These are phyloP conservation scores for Capsicum baccatum DNA, from an alignment of 257 asterid species.

Conservation along the genomic window DNA sequence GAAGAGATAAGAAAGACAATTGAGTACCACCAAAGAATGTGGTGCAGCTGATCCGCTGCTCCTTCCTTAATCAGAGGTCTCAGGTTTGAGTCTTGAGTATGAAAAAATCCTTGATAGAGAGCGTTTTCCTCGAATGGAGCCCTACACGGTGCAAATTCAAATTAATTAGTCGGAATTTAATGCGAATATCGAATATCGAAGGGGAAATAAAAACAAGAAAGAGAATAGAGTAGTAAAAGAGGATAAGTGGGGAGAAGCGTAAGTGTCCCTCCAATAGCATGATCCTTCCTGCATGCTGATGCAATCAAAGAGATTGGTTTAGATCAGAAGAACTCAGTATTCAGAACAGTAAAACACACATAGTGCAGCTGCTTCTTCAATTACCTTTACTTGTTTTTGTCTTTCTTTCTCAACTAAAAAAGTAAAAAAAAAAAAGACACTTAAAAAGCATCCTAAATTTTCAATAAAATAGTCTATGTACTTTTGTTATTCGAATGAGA, in stretches of 20 bases:
- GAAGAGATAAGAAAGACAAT: slow-evolving; percentile 42
- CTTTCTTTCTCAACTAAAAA: background rate
- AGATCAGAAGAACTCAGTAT: slow-evolving; percentile 27
- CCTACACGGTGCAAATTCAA: no score
- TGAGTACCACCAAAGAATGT: no score
- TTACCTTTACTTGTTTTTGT: background rate
- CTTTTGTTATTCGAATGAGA: background rate
- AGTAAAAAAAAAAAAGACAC: background rate
- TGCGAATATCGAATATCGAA: no score
- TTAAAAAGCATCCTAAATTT: background rate
- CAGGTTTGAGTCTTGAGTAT: no score
- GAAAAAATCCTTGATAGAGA: no score
- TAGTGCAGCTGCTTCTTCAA: slow-evolving; percentile 32
- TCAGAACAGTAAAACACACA: background rate
- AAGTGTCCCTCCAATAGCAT: background rate
- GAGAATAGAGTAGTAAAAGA: slow-evolving; percentile 10
- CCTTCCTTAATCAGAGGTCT: no score
- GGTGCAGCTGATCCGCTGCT: no score
- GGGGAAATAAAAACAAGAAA: background rate
- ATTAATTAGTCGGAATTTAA: no score
- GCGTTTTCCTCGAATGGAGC: no score
- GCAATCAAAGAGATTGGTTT: slow-evolving; percentile 49
- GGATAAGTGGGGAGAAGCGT: slow-evolving; percentile 40
- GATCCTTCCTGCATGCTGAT: slow-evolving; percentile 44
- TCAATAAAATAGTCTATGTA: background rate